phyloP scores from a whole-genome alignment of 768 basidiomycete genomes.

The Pleurotus djamor region DNA sequence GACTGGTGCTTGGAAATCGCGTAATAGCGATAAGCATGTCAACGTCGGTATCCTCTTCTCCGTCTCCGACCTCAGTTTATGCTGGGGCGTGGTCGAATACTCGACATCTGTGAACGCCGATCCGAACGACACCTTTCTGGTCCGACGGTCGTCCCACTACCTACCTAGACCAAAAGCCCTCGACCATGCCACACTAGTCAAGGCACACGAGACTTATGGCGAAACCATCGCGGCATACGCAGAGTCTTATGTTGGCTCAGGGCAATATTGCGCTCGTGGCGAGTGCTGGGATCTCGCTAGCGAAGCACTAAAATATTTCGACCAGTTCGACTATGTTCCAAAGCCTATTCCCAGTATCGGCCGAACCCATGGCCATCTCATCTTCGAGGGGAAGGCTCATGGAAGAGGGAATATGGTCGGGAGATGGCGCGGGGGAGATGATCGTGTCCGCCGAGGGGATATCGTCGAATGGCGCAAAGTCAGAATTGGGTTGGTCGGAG shows the following conservation, averaged over 20 bases:
- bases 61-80: conserved; percentile 48
- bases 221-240: conserved; percentile 47
- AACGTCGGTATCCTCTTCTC: conserved; percentile 39
- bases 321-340: conserved; percentile 37
- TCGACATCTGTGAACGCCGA: conserved; percentile 20
- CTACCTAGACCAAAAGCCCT: conserved; percentile 35
- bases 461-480: conserved; percentile 52
- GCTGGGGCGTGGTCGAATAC: conserved; percentile 44
- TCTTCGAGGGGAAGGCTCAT: conserved; percentile 39
- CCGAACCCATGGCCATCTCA: conserved; percentile 54
- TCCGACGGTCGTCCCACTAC: conserved; percentile 34
- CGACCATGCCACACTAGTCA: conserved; percentile 28
- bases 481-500: conserved; percentile 23
- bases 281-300: conserved; percentile 61
- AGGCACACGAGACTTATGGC: conserved; percentile 47
- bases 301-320: conserved; percentile 43
- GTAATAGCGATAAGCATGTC: conserved; percentile 25
- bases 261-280: conserved; percentile 44
- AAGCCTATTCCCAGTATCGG: conserved; percentile 44
- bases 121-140: conserved; percentile 24
- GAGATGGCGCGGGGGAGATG: conserved; percentile 51
- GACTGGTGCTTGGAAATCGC: conserved; percentile 23
- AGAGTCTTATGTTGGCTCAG: conserved; percentile 38
- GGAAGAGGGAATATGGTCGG: conserved; percentile 31
- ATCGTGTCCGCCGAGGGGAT: conserved; percentile 49